Evolutionary conservation across 2,329 filamentous ascomycete species (phyloP), one percentile per base, ranked within the genome.

Genomic region (Microdochium nivale): DNA sequence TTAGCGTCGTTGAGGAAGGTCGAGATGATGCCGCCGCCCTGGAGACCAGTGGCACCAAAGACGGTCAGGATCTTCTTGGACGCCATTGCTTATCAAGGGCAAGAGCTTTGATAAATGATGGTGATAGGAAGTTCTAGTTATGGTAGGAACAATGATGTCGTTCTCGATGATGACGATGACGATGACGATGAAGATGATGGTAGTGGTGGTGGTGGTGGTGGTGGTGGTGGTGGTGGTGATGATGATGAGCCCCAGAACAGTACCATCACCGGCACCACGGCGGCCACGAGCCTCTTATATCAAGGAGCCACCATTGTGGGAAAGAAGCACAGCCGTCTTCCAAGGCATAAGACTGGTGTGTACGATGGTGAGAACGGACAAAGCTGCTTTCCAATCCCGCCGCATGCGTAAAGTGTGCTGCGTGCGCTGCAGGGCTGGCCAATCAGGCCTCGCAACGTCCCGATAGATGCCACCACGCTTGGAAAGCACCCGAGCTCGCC

Each of bases 11-110:
- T 59, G 40, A 69, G 56, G 55, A 70, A 69, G 2, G 63, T 58
- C 70, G 66, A 24, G 49, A 79, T 74, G 47, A 84, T 70, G 9
- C 77, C 78, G 55, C 77, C 75, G 48, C 82, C 82, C 65, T 86
- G 81, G 53, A 77, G 74, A 53, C 81, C 79, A 19, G 80, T 84
- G 44, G 79, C 76, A 25, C 80, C 80, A 57, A 83, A 77, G 13
- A 84, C 70, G 46, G 75, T 76, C 60, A 83, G 70, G 58, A 78
- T 66, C 57, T 75, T 77, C 55, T 64, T 61, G 19, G 43, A 51
- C 50, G 61, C 30, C 61, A 59, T 65, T 25, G 24, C 23, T 16
- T 5, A 40, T 19, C n/a, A n/a, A 40, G 16, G 35, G 14, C 19
- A 33, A n/a, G 9, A 7, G 35, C 5, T 16, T 8, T 19, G 19